Base-by-base conservation (phyloP, 208 protist genomes). In the Acanthamoeba royreba region DNA sequence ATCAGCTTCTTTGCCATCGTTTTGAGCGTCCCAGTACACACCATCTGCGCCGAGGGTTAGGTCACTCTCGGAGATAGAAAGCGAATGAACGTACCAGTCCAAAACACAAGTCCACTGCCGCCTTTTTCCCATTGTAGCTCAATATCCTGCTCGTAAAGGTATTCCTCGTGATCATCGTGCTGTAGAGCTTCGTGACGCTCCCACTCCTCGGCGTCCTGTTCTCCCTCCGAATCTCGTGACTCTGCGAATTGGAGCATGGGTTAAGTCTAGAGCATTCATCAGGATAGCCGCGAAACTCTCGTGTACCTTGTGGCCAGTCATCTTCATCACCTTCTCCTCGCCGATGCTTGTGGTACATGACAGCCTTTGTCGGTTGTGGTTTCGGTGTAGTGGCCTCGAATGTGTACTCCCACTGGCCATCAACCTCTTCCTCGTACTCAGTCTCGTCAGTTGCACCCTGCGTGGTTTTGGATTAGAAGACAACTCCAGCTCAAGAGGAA, bases 101-200 rank as follows among this genome's bases (percentile, higher is more conserved):
- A 86, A 35, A 86, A 86, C 22, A 86, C 77, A 13, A 86, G 77
- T 22, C 77, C 77, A 35, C 45, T 58, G 40, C 77, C 77, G 77
- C 77, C 77, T 35, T 86, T 86, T 17, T 86, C 77, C 77, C 77
- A 86, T 31, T 58, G 19, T 11, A 86, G 77, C 17, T 86, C 77
- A 45, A 86, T 55, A 38, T 86, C 77, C 7, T 55, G 2, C 43
- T 86, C 77, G 46, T 40, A 86, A 45, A 86, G 77, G 77, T 55
- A 55, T 25, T 86, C 45, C 45, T 86, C 77, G 46, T 86, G 77
- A 13, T 86, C 77, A 0, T 86, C 77, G 46, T 86, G 45, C 40
- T 55, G 77, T 11, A 86, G 46, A 25, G 77, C 77, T 35, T 86
- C 77, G 28, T 47, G 45, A 8, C 77, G 17, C 40, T 86, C 77